Conservation (phyloP, 768 basidiomycete genomes). For the Tulasnella sp. region DNA sequence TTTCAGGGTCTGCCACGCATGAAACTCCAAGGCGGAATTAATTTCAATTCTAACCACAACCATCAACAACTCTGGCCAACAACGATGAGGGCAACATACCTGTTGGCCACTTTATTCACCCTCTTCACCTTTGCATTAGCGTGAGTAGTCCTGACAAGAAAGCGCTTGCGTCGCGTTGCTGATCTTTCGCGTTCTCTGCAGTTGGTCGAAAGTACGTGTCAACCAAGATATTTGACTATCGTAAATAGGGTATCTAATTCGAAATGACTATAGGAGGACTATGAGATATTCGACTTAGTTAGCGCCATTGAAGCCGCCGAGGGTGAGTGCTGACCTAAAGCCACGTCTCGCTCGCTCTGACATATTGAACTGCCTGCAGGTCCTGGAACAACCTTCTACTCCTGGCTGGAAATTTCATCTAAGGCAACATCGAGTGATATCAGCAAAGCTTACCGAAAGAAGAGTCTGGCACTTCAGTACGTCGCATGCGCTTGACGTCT, state of each 20-base stretch:
- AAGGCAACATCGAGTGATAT: slow-evolving; percentile 70
- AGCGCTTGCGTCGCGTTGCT: neutral
- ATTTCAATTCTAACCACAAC: no score
- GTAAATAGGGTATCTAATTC: neutral
- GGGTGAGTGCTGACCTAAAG: slow-evolving; percentile 36
- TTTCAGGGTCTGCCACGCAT: no score
- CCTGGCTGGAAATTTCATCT: slow-evolving; percentile 72
- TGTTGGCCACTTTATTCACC: neutral
- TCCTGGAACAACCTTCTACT: slow-evolving; percentile 92
- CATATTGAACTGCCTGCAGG: slow-evolving; percentile 39
- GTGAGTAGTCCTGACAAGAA: neutral
- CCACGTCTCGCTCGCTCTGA: neutral
- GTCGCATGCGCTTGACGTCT: slow-evolving; percentile 26
- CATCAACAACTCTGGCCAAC: neutral
- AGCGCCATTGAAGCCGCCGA: slow-evolving; percentile 68
- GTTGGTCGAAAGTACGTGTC: slow-evolving; percentile 18
- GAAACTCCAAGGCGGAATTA: no score
- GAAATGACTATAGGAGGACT: slow-evolving; percentile 56
- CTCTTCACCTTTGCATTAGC: slow-evolving; percentile 6
- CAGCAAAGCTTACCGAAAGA: slow-evolving; percentile 81
- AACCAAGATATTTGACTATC: neutral
- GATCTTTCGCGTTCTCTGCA: neutral
- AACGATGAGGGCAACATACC: neutral
- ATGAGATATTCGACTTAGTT: slow-evolving; percentile 94
- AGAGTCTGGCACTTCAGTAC: slow-evolving; percentile 83